Evolutionary conservation across 2,329 filamentous ascomycete genomes (phyloP).

Genomic region (Alternaria sp.): DNA sequence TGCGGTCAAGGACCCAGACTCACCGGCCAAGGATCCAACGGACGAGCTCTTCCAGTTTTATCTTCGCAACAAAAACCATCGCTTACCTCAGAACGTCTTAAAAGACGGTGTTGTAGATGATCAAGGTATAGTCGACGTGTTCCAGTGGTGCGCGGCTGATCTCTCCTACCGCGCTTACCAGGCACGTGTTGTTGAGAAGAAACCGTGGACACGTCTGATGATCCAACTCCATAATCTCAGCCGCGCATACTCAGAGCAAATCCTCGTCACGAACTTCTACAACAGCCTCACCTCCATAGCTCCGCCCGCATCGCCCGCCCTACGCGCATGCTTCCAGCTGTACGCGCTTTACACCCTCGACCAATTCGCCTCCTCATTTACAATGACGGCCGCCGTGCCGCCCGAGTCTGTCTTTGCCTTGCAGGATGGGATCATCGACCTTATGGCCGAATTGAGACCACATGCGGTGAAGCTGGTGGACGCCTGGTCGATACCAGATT

Average conservation of each 20-base stretch:
- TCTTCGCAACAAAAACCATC: constrained; percentile 41
- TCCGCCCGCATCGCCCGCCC: constrained; percentile 39
- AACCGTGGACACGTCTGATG: constrained; percentile 56
- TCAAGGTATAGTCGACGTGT: constrained; percentile 51
- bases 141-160: constrained; percentile 54
- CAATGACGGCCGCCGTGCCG: constrained; percentile 51
- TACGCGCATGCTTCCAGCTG: constrained; percentile 55
- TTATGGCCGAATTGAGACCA: constrained; percentile 57
- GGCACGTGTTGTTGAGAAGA: constrained; percentile 53
- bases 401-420: constrained; percentile 51
- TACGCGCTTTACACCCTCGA: constrained; percentile 58
- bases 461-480: constrained; percentile 61
- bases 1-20: constrained; percentile 45
- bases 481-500: constrained; percentile 61
- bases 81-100: constrained; percentile 33
- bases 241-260: constrained; percentile 56
- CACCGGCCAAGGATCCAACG: constrained; percentile 45
- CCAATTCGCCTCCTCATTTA: constrained; percentile 53
- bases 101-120: constrained; percentile 44
- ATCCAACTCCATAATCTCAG: constrained; percentile 51
- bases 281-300: constrained; percentile 39
- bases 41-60: constrained; percentile 52
- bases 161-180: constrained; percentile 53
- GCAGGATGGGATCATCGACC: constrained; percentile 50
- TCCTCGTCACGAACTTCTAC: constrained; percentile 57